Evolutionary conservation across 805 yeast species (phyloP), one percentile per base, ranked within the genome.

Genomic region (Candida anglica): DNA sequence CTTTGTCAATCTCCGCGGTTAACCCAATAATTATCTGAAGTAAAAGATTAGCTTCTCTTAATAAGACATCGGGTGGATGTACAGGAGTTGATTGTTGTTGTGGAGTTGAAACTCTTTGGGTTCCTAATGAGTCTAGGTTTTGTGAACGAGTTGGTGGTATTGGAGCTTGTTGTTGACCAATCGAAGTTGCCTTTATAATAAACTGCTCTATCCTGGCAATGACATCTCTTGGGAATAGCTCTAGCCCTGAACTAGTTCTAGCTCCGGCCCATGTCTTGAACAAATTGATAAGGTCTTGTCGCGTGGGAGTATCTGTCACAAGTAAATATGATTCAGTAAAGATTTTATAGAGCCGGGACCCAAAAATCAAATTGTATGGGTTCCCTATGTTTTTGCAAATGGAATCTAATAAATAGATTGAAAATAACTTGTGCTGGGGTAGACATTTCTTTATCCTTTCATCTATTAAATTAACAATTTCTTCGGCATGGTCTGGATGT

Each of bases 331-430:
- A 53, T 34, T 63, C 69, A 3, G 67, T 58, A 46, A 64, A 66
- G 28, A 50, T 47, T 33, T 50, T 50, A 46, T 54, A 63, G 26
- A 66, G 43, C 33, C 56, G 56, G 15, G 47, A 39, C 26, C 62
- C 60, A 42, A 66, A 65, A 32, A 65, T 43, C 29, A 62, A 38
- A 40, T 63, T 63, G 48, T 63, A 66, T 6, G 73, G 73, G 37
- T 58, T 65, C 11, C 73, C 71, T 19, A 66, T 52, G 44, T 59
- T 64, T 38, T 66, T 66, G 45, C 64, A 53, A 18, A 66, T 63
- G 23, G 68, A 62, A 44, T 66, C 73, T 50, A 66, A 41, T 30
- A 66, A 45, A 42, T 66, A 66, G 32, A 67, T 53, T 15, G 60
- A 41, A 41, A 41, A 57, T 15, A 63, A 50, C 39, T 61, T 61